Evolutionary conservation across 176 grass and related monocot genomes (phyloP).

Genomic region (Carex pumila): DNA sequence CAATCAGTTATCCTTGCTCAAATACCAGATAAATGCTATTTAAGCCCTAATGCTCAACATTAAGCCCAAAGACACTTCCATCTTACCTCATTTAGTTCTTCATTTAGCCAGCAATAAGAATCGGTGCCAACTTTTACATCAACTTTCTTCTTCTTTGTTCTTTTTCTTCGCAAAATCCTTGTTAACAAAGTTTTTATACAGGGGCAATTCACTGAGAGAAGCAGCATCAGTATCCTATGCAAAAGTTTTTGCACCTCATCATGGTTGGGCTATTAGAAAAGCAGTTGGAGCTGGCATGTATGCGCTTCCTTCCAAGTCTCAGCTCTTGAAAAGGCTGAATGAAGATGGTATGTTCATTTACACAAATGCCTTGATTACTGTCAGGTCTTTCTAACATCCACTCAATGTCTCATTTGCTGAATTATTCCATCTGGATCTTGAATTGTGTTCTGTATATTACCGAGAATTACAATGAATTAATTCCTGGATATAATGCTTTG

Average conservation of each 20-base stretch:
- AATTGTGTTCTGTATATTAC: neutral
- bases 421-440: neutral
- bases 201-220: conserved; percentile 70
- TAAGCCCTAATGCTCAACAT: neutral
- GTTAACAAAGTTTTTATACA: conserved; percentile 18
- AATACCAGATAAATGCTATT: neutral
- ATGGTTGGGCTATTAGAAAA: conserved; percentile 85
- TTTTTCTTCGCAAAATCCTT: neutral
- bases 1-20: neutral
- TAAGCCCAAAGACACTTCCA: neutral
- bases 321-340: conserved; percentile 80
- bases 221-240: conserved; percentile 75
- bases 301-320: conserved; percentile 71
- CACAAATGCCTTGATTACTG: neutral
- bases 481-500: neutral
- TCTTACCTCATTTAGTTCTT: neutral
- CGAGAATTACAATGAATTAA: neutral
- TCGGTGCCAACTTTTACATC: neutral
- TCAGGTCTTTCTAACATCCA: neutral
- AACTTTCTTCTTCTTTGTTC: neutral
- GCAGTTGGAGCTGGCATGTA: conserved; percentile 91
- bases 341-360: conserved; percentile 65
- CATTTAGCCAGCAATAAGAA: neutral
- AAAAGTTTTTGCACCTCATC: conserved; percentile 86
- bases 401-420: conserved; percentile 1